These are phyloP conservation scores for Physocladia obscura DNA, from an alignment of 192 early-diverging fungal genomes.

Conservation along the genomic window DNA sequence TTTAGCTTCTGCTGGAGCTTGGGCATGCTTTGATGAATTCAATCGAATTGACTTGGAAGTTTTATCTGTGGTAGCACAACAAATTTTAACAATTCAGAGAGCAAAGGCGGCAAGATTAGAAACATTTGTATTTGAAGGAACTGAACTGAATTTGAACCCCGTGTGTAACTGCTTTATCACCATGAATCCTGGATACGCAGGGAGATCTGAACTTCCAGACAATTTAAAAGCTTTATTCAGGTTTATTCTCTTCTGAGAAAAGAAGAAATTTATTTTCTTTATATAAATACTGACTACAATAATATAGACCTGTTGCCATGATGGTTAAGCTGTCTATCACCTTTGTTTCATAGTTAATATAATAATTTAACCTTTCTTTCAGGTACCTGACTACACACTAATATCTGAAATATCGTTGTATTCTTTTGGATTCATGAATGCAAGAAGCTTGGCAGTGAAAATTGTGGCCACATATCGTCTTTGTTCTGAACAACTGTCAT, in stretches of 20 bases:
- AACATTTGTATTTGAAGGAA: constrained; percentile 59
- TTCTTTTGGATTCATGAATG: constrained; percentile 62
- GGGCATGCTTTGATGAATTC: constrained; percentile 66
- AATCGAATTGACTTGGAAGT: constrained; percentile 67
- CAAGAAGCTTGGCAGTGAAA: constrained; percentile 54
- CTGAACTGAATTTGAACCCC: constrained; percentile 55
- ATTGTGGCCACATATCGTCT: constrained; percentile 61
- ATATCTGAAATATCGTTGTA: constrained; percentile 67
- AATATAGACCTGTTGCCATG: constrained; percentile 51
- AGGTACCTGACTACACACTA: constrained; percentile 63
- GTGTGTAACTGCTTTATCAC: constrained; percentile 60
- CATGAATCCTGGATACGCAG: constrained; percentile 69
- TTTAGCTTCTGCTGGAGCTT: constrained; percentile 61
- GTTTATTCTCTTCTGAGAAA: constrained; percentile 30
- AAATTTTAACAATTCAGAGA: constrained; percentile 62
- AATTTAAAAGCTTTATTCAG: constrained; percentile 63
- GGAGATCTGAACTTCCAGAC: constrained; percentile 60
- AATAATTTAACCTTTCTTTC: background rate
- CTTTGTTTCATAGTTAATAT: constrained; percentile 7
- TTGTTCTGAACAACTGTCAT: constrained; percentile 63
- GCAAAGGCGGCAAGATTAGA: constrained; percentile 60
- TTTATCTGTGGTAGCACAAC: constrained; percentile 62
- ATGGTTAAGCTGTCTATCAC: constrained; percentile 37
- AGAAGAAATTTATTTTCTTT: background rate
- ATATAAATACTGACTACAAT: background rate